Percentiles rank a stretch among this genome's conserved stretches.
Conservation (phyloP, 805 yeast species). For the Metschnikowia matae region DNA sequence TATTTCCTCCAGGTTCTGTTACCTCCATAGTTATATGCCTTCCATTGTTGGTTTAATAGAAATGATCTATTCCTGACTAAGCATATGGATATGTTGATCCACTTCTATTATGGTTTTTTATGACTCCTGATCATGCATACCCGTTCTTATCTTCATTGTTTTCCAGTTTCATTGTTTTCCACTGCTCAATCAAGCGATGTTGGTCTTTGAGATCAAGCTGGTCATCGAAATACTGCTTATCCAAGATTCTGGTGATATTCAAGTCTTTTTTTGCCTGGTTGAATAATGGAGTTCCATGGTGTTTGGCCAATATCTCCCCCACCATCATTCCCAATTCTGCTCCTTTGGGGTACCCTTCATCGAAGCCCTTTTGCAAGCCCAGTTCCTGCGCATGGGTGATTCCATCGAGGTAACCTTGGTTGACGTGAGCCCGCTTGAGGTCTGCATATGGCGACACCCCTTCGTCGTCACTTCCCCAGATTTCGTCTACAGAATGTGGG, state of each 20-base stretch:
- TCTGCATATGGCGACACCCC: slow-evolving; percentile 18
- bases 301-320: slow-evolving; percentile 60
- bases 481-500: slow-evolving; percentile 21
- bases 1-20: no score
- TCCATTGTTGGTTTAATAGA: no score
- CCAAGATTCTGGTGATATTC: slow-evolving; percentile 54
- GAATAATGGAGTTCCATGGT: slow-evolving; percentile 23
- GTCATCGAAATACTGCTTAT: slow-evolving; percentile 49
- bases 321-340: slow-evolving; percentile 61
- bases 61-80: no score
- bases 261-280: slow-evolving; percentile 49
- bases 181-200: slow-evolving; percentile 37
- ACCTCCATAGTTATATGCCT: no score
- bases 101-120: no score
- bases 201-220: slow-evolving; percentile 35
- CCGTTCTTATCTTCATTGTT: no score
- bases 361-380: slow-evolving; percentile 76
- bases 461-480: slow-evolving; percentile 31
- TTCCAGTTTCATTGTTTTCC: slow-evolving; percentile 29
- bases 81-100: no score
- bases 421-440: slow-evolving; percentile 59
- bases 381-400: slow-evolving; percentile 61
- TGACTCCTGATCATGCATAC: no score
- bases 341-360: slow-evolving; percentile 73
- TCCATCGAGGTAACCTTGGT: slow-evolving; percentile 85